Conservation (phyloP, 805 yeast genomes). For the Candida jianshihensis region DNA sequence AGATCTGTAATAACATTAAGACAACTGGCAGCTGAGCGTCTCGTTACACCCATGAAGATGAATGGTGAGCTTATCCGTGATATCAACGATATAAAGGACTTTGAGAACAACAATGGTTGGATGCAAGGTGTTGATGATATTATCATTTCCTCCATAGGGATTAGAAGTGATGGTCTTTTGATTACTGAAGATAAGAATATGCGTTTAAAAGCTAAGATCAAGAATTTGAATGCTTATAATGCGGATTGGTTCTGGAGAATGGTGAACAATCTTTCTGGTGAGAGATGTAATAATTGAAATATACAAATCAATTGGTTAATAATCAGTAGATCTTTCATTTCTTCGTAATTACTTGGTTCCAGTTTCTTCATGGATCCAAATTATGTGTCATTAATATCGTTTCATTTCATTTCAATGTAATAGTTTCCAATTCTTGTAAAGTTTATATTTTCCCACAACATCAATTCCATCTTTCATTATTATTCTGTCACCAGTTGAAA, state of each 20-base stretch:
- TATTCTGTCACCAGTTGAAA: slow-evolving; percentile 11
- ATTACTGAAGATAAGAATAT: slow-evolving; percentile 72
- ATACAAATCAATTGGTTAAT: too few relatives aligned
- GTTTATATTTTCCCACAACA: slow-evolving; percentile 2
- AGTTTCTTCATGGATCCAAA: too few relatives aligned
- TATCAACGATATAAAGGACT: slow-evolving; percentile 65
- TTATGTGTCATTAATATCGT: not conserved
- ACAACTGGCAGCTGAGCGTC: slow-evolving; percentile 51
- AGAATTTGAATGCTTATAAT: slow-evolving; percentile 48
- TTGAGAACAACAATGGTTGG: slow-evolving; percentile 70
- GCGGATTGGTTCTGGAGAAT: slow-evolving; percentile 56
- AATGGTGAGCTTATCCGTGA: slow-evolving; percentile 65
- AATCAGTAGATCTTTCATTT: too few relatives aligned
- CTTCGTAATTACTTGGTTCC: too few relatives aligned
- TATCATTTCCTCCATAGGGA: slow-evolving; percentile 20
- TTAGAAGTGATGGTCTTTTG: slow-evolving; percentile 28
- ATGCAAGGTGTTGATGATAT: slow-evolving; percentile 63
- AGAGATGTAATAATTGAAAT: slow-evolving; percentile 49
- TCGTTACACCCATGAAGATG: slow-evolving; percentile 53
- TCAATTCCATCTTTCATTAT: slow-evolving; percentile 6
- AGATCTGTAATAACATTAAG: slow-evolving; percentile 70
- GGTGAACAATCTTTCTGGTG: slow-evolving; percentile 37
- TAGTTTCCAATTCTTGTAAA: slow-evolving; percentile 19
- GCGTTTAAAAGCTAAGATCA: slow-evolving; percentile 55
- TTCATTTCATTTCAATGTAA: not conserved